Percentiles rank a stretch among this genome's conserved stretches.
These are phyloP conservation scores for Gossypium rotundifolium DNA, from an alignment of 345 rosid species.

Conservation along the genomic window DNA sequence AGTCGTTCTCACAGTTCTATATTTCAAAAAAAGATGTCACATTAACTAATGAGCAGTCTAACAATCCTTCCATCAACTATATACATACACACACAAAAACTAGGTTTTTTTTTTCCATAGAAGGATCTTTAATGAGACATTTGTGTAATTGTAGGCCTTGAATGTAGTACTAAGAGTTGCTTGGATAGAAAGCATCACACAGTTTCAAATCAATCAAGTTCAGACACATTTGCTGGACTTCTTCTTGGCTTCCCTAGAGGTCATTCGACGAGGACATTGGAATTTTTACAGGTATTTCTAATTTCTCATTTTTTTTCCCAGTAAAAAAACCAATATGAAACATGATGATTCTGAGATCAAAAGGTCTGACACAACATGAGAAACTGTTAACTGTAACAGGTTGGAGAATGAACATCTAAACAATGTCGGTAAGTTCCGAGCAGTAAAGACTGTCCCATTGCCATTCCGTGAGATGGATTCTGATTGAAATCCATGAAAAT, in stretches of 20 bases:
- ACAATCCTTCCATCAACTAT: not conserved
- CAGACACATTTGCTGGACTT: slow-evolving; percentile 70
- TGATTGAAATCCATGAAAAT: slow-evolving; percentile 18
- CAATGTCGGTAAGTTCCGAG: slow-evolving; percentile 80
- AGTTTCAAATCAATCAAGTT: slow-evolving; percentile 37
- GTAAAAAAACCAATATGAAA: not conserved
- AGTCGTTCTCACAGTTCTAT: too few species aligned
- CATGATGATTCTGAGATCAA: not conserved
- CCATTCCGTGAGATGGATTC: slow-evolving; percentile 74
- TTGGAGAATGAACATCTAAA: slow-evolving; percentile 88
- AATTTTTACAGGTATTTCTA: slow-evolving; percentile 75
- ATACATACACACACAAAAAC: not conserved
- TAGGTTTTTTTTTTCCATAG: not conserved
- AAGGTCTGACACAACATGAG: not conserved
- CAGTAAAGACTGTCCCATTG: slow-evolving; percentile 76
- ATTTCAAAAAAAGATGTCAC: too few species aligned
- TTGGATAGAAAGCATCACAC: slow-evolving; percentile 72
- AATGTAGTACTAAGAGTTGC: slow-evolving; percentile 71
- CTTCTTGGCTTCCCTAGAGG: slow-evolving; percentile 82
- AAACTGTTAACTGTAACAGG: slow-evolving; percentile 28
- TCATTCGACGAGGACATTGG: slow-evolving; percentile 93
- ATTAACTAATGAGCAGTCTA: not conserved
- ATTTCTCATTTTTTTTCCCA: not conserved
- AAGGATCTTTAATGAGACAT: not conserved
- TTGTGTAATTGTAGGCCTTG: slow-evolving; percentile 42